Percentiles rank a stretch among this genome's conserved stretches.
phyloP scores from a whole-genome alignment of 164 flowering plant species.

The Magnolia changhungtana region DNA sequence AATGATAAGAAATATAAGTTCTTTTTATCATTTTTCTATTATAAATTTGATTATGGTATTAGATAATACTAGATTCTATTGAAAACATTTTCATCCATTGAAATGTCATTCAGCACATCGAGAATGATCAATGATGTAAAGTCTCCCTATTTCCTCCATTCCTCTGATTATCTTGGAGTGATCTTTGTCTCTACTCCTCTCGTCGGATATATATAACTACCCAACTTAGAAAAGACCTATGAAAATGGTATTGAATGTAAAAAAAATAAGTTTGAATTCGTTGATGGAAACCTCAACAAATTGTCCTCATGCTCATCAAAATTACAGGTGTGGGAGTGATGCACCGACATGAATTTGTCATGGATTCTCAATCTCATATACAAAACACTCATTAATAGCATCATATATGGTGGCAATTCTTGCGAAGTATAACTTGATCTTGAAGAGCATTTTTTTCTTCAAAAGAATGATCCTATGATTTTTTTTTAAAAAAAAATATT shows the following conservation, averaged over 20 bases:
- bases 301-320: background rate
- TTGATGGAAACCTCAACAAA: background rate
- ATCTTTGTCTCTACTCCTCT: conserved; percentile 1
- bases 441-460: background rate
- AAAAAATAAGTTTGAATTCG: background rate
- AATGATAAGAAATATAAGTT: too few relatives aligned
- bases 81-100: too few relatives aligned
- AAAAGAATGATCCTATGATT: background rate
- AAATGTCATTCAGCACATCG: background rate
- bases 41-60: too few relatives aligned
- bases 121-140: background rate
- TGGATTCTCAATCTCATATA: background rate
- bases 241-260: background rate
- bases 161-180: background rate
- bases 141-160: background rate
- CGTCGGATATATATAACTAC: background rate
- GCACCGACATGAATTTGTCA: background rate
- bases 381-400: background rate
- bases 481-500: background rate
- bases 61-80: too few relatives aligned
- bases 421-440: background rate
- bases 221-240: background rate
- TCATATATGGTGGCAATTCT: background rate
- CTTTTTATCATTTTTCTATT: too few relatives aligned
- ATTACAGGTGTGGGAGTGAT: background rate